phyloP scores from a whole-genome alignment of 2,329 filamentous ascomycete genomes.

The Periglandula ipomoeae region DNA sequence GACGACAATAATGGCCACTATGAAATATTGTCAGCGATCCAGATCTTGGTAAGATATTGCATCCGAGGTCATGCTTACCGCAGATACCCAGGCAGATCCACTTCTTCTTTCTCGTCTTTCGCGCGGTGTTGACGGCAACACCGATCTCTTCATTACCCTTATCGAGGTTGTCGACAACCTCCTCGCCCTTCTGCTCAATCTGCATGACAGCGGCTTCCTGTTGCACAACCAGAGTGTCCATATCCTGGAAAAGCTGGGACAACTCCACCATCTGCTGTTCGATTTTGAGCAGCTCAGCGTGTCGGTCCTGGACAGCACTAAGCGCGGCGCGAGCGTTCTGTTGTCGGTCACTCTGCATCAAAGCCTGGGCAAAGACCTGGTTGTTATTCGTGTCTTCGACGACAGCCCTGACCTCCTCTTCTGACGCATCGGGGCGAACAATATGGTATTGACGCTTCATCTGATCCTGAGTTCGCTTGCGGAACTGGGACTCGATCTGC shows the following conservation, averaged over 20 bases:
- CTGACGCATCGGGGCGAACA: constrained; percentile 70
- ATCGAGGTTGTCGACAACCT: constrained; percentile 74
- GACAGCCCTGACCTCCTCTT: constrained; percentile 64
- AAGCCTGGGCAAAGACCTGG: constrained; percentile 83
- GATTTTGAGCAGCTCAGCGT: constrained; percentile 84
- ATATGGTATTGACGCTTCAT: constrained; percentile 87
- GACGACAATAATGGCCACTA: constrained; percentile 44
- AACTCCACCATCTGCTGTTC: constrained; percentile 84
- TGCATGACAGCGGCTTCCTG: constrained; percentile 72
- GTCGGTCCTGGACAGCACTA: constrained; percentile 70
- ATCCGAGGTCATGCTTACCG: constrained; percentile 30
- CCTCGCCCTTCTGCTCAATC: constrained; percentile 81
- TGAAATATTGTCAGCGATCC: too few species aligned
- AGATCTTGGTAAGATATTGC: too few species aligned
- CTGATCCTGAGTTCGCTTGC: constrained; percentile 71
- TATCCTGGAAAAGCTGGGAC: constrained; percentile 78
- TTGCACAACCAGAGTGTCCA: constrained; percentile 76
- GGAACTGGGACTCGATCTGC: constrained; percentile 68
- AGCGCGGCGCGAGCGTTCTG: constrained; percentile 75
- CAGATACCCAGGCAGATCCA: constrained; percentile 84
- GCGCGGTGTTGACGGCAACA: constrained; percentile 72
- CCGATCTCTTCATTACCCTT: constrained; percentile 79
- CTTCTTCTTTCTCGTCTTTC: constrained; percentile 83
- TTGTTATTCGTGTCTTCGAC: constrained; percentile 67
- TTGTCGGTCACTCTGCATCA: constrained; percentile 71